These are phyloP conservation scores for Sclerotinia spermophila DNA, from an alignment of 2,329 filamentous ascomycete genomes.

Conservation along the genomic window DNA sequence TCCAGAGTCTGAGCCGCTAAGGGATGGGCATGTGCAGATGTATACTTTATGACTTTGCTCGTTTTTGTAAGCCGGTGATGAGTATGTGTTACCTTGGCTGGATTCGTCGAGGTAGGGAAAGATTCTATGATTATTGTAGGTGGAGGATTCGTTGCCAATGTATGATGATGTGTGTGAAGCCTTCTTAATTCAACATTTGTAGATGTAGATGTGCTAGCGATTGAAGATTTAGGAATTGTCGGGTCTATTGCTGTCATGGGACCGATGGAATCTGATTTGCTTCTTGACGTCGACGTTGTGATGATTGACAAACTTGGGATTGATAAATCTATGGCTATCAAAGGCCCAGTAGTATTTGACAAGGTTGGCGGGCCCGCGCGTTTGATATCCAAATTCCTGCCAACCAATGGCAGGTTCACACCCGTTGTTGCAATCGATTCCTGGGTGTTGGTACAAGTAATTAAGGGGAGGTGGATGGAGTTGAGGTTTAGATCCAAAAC, in stretches of 20 bases:
- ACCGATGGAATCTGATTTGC: background rate
- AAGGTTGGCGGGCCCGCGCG: too few relatives aligned
- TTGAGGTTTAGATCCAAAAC: background rate
- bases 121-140: conserved; percentile 3
- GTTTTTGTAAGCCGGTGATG: background rate
- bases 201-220: background rate
- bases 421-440: background rate
- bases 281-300: background rate
- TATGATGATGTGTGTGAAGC: background rate
- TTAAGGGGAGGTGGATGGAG: background rate
- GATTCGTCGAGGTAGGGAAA: background rate
- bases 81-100: background rate
- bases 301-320: background rate
- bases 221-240: too few relatives aligned
- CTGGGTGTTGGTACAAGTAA: background rate
- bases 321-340: background rate
- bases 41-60: background rate
- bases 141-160: background rate
- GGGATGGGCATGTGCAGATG: background rate
- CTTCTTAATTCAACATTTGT: background rate
- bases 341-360: background rate
- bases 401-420: background rate
- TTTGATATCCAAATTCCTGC: background rate
- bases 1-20: background rate
- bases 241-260: background rate